phyloP scores from a whole-genome alignment of 2,329 filamentous ascomycete species.

The Alternaria consortialis region DNA sequence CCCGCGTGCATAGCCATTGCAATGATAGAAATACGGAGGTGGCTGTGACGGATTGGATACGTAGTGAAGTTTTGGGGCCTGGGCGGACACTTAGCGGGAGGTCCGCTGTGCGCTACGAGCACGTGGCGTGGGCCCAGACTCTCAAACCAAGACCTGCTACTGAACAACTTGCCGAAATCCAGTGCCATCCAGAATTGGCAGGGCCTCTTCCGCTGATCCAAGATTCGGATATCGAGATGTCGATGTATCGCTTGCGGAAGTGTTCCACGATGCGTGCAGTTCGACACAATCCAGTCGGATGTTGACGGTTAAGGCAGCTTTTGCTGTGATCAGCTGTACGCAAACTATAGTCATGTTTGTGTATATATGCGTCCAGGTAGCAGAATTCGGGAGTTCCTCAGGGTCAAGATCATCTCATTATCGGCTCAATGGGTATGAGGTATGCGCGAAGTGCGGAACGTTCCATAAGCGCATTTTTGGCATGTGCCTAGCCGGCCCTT shows the following conservation, averaged over 20 bases:
- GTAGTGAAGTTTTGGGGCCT: constrained; percentile 8
- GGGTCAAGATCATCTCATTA: too few species aligned
- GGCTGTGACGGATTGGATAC: background rate
- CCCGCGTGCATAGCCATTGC: constrained; percentile 9
- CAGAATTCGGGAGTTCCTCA: background rate
- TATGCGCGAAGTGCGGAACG: background rate
- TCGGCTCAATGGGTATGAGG: background rate
- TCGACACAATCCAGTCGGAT: background rate
- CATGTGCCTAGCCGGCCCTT: background rate
- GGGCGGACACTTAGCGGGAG: constrained; percentile 13
- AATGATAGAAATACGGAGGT: constrained; percentile 4
- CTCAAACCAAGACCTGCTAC: background rate
- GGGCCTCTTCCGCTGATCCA: constrained; percentile 7
- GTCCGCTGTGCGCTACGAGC: constrained; percentile 11
- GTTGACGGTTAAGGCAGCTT: background rate
- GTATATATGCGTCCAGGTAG: background rate
- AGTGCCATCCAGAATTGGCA: constrained; percentile 8
- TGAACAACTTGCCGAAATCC: constrained; percentile 7
- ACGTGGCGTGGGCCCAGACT: constrained; percentile 23
- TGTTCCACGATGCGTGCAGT: constrained; percentile 2
- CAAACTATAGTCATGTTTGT: background rate
- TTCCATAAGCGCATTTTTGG: background rate
- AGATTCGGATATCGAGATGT: background rate
- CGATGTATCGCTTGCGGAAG: constrained; percentile 4
- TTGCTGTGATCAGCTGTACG: background rate